Percentiles rank a stretch among this genome's conserved stretches.
These are phyloP conservation scores for Blastobotrys attinorum DNA, from an alignment of 805 yeast genomes.

Conservation along the genomic window DNA sequence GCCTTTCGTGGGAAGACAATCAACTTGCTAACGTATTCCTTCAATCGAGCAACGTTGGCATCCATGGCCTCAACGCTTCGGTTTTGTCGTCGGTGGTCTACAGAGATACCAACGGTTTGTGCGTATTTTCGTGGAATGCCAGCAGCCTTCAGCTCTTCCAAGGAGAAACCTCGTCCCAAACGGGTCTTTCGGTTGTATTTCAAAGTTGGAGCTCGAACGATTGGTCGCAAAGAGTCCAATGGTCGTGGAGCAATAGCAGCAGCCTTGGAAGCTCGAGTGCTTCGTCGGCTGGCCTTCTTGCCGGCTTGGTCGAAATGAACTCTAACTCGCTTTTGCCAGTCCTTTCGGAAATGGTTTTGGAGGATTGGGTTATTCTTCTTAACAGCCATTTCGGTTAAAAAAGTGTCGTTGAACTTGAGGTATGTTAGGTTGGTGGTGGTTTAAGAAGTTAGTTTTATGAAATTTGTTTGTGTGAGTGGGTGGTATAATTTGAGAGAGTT, in stretches of 20 bases:
- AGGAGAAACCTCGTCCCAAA: slow-evolving; percentile 99
- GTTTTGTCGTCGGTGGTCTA: slow-evolving; percentile 99
- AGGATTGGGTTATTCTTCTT: slow-evolving; percentile 97
- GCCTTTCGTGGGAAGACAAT: slow-evolving; percentile 92
- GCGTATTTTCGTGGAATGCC: slow-evolving; percentile 92
- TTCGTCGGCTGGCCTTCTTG: slow-evolving; percentile 95
- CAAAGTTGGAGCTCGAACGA: slow-evolving; percentile 98
- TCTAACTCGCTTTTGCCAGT: slow-evolving; percentile 99
- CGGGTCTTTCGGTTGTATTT: slow-evolving; percentile 99
- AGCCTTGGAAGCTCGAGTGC: slow-evolving; percentile 87
- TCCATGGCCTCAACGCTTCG: slow-evolving; percentile 93
- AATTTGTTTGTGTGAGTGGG: no score
- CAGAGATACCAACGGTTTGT: slow-evolving; percentile 97
- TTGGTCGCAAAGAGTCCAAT: slow-evolving; percentile 90
- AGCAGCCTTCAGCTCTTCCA: slow-evolving; percentile 97
- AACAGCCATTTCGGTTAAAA: slow-evolving; percentile 61
- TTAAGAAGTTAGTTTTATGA: no score
- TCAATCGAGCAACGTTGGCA: slow-evolving; percentile 89
- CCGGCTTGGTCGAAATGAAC: slow-evolving; percentile 99
- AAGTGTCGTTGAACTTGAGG: neutral
- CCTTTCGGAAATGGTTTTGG: slow-evolving; percentile 99
- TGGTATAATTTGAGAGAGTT: no score
- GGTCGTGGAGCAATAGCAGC: slow-evolving; percentile 97
- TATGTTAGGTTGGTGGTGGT: neutral
- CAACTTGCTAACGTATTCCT: slow-evolving; percentile 92